Evolutionary conservation across 306 rosid species (phyloP).

Genomic region (Morella rubra): DNA sequence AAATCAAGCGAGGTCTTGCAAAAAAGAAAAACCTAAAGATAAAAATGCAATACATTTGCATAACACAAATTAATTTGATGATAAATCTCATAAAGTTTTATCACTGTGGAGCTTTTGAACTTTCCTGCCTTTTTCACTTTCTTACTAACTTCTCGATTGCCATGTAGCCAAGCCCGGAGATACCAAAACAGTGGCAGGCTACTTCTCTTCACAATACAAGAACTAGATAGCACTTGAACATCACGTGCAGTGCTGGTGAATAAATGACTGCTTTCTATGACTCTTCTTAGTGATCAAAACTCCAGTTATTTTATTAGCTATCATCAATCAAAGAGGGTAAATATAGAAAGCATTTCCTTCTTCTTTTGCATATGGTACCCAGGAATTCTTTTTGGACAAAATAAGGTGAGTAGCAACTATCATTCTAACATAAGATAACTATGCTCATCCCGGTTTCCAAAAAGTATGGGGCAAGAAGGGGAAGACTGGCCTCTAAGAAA

Average conservation of each 20-base stretch:
- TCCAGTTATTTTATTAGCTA: background rate
- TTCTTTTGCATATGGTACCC: background rate
- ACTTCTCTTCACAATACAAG: background rate
- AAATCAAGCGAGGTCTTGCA: background rate
- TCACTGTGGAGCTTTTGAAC: background rate
- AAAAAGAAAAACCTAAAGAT: background rate
- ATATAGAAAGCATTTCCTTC: background rate
- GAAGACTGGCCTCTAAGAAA: background rate
- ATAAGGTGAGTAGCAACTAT: background rate
- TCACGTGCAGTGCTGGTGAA: background rate
- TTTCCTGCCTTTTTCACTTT: background rate
- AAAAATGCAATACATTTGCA: background rate
- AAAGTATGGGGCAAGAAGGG: background rate
- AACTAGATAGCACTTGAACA: background rate
- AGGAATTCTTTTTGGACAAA: background rate
- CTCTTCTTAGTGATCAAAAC: background rate
- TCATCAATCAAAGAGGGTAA: background rate
- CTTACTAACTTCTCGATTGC: background rate
- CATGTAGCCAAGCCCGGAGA: background rate
- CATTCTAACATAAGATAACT: background rate
- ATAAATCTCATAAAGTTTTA: background rate
- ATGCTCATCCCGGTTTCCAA: background rate
- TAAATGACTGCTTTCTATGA: background rate
- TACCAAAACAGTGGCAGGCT: background rate
- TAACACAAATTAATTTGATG: background rate